Conservation (phyloP, 1,139 yeast species). For the Ogataea hybrid region DNA sequence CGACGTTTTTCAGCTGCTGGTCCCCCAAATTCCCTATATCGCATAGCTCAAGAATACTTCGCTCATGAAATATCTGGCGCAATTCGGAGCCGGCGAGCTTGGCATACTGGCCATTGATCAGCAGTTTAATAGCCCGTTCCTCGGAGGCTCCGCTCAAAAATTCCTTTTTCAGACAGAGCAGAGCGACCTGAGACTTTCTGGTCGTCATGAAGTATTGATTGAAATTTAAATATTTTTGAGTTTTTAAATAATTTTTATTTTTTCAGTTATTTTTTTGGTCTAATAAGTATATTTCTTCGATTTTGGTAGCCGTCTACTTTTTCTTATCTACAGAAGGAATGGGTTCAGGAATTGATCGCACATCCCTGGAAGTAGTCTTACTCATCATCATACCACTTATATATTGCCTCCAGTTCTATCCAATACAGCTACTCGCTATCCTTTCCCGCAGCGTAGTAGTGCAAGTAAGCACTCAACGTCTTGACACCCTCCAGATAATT, state of each 20-base stretch:
- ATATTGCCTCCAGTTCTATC: too few relatives aligned
- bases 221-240: too few relatives aligned
- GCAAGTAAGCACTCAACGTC: conserved; percentile 90
- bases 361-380: too few relatives aligned
- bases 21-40: neutral
- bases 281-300: neutral
- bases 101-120: conserved; percentile 29
- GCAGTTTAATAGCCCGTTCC: conserved; percentile 1
- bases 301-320: neutral
- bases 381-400: too few relatives aligned
- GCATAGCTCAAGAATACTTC: neutral
- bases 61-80: conserved; percentile 1
- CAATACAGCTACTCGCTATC: conserved; percentile 8
- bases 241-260: too few relatives aligned
- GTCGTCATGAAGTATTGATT: neutral
- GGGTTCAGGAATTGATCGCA: too few relatives aligned
- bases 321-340: neutral
- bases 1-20: conserved; percentile 6
- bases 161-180: conserved; percentile 17
- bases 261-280: too few relatives aligned
- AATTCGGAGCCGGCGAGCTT: conserved; percentile 11
- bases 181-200: conserved; percentile 10
- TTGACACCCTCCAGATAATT: conserved; percentile 94
- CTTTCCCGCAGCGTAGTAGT: conserved; percentile 53
- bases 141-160: conserved; percentile 8